phyloP scores from a whole-genome alignment of 306 rosid genomes.

The Castanea mollissima region DNA sequence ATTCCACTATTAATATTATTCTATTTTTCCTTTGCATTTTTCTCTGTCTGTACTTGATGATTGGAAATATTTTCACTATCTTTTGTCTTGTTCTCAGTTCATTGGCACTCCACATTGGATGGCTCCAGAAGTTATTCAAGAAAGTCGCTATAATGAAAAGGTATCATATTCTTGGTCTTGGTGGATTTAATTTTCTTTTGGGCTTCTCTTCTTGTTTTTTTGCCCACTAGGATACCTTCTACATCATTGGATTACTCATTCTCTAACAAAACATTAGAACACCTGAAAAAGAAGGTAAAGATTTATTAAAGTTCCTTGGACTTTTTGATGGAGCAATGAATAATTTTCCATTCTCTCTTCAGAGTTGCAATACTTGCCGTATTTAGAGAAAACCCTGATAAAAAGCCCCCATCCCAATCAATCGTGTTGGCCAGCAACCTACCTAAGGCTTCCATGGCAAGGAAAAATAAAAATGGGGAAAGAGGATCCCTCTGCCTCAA shows the following conservation, averaged over 20 bases:
- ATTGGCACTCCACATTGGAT: conserved; percentile 99
- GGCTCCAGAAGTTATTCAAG: conserved; percentile 99
- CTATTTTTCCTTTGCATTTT: not conserved
- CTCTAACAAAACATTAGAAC: not conserved
- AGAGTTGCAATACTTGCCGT: too few relatives aligned
- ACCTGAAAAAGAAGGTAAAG: not conserved
- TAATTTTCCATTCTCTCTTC: too few relatives aligned
- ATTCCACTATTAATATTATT: not conserved
- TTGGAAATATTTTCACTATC: conserved; percentile 21
- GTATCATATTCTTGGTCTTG: conserved; percentile 33
- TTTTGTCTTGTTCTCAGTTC: conserved; percentile 60
- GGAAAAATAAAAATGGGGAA: too few relatives aligned
- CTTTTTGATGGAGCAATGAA: too few relatives aligned
- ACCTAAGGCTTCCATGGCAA: too few relatives aligned
- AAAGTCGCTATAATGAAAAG: conserved; percentile 98
- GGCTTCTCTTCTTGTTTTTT: conserved; percentile 18
- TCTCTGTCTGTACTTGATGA: conserved; percentile 9
- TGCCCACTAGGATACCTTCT: conserved; percentile 14
- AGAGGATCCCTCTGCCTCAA: too few relatives aligned
- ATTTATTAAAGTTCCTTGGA: not conserved
- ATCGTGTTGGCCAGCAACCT: too few relatives aligned
- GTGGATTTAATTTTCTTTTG: conserved; percentile 21
- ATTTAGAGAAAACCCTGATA: too few relatives aligned
- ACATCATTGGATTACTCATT: not conserved
- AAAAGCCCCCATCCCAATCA: too few relatives aligned